These are phyloP conservation scores for Zhuliangozyma parablackwelliae DNA, from an alignment of 1,139 yeast species.

Conservation along the genomic window DNA sequence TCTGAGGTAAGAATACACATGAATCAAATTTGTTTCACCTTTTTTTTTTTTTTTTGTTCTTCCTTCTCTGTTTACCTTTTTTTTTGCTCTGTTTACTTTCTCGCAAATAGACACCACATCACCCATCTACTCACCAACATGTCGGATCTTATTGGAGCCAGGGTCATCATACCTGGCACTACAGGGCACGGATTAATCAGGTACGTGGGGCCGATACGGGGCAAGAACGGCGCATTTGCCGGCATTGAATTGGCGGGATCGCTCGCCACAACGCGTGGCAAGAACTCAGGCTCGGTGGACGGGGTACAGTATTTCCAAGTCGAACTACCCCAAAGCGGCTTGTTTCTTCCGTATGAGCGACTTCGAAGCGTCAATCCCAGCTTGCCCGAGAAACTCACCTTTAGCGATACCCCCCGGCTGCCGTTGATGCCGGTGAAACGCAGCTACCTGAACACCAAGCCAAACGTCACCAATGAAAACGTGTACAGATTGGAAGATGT, in stretches of 20 bases:
- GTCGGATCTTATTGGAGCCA: slow-evolving; percentile 28
- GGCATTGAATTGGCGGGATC: slow-evolving; percentile 80
- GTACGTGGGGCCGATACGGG: slow-evolving; percentile 71
- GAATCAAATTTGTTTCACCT: background rate
- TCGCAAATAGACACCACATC: background rate
- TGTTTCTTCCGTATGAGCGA: slow-evolving; percentile 69
- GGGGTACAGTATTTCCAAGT: slow-evolving; percentile 49
- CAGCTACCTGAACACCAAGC: background rate
- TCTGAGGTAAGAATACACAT: background rate
- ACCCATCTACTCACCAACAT: slow-evolving; percentile 4
- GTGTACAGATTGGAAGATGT: no score
- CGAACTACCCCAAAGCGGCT: slow-evolving; percentile 58
- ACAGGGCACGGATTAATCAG: slow-evolving; percentile 57
- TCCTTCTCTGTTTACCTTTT: slow-evolving; percentile 1
- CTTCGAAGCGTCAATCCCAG: slow-evolving; percentile 41
- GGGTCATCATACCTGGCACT: slow-evolving; percentile 42
- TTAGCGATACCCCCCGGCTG: background rate
- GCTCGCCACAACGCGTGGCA: slow-evolving; percentile 43
- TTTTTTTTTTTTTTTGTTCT: no score
- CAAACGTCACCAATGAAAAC: background rate
- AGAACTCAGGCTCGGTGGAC: slow-evolving; percentile 42
- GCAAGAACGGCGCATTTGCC: slow-evolving; percentile 74
- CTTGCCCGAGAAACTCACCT: slow-evolving; percentile 8
- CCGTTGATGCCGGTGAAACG: background rate
- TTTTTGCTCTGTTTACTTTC: background rate